Percentiles rank a stretch among this genome's conserved stretches.
Conservation (phyloP, 805 yeast genomes). For the Wickerhamomyces kurtzmanii region DNA sequence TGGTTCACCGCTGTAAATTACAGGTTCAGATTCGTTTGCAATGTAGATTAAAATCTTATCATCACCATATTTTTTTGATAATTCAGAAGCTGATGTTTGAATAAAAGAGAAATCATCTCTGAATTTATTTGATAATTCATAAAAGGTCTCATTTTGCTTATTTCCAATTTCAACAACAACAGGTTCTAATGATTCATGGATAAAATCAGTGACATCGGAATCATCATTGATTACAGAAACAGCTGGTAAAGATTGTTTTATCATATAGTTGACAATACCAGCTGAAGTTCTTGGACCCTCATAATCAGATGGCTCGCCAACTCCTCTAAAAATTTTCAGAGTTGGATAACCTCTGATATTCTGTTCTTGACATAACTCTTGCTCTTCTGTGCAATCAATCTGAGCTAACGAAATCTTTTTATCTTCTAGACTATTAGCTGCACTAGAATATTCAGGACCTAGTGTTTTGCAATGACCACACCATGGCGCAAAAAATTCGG, state of each 20-base stretch:
- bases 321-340: slow-evolving; percentile 58
- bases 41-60: slow-evolving; percentile 20
- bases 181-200: slow-evolving; percentile 35
- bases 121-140: slow-evolving; percentile 46
- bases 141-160: slow-evolving; percentile 47
- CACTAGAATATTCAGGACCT: slow-evolving; percentile 72
- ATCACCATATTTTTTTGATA: slow-evolving; percentile 22
- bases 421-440: slow-evolving; percentile 53
- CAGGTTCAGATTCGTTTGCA: slow-evolving; percentile 21
- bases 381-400: slow-evolving; percentile 76
- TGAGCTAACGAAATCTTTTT: slow-evolving; percentile 69
- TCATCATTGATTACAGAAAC: slow-evolving; percentile 40
- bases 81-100: slow-evolving; percentile 28
- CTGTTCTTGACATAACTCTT: slow-evolving; percentile 55
- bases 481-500: slow-evolving; percentile 95
- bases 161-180: slow-evolving; percentile 48
- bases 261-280: slow-evolving; percentile 71
- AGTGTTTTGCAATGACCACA: slow-evolving; percentile 91
- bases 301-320: slow-evolving; percentile 47
- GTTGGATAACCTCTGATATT: slow-evolving; percentile 82
- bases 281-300: slow-evolving; percentile 78
- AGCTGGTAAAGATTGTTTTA: slow-evolving; percentile 74
- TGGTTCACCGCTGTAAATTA: slow-evolving; percentile 18
- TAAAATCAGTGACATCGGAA: slow-evolving; percentile 38
- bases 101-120: slow-evolving; percentile 61